These are phyloP conservation scores for Phytophthora cactorum DNA, from an alignment of 352 stramenopile genomes.

Conservation along the genomic window DNA sequence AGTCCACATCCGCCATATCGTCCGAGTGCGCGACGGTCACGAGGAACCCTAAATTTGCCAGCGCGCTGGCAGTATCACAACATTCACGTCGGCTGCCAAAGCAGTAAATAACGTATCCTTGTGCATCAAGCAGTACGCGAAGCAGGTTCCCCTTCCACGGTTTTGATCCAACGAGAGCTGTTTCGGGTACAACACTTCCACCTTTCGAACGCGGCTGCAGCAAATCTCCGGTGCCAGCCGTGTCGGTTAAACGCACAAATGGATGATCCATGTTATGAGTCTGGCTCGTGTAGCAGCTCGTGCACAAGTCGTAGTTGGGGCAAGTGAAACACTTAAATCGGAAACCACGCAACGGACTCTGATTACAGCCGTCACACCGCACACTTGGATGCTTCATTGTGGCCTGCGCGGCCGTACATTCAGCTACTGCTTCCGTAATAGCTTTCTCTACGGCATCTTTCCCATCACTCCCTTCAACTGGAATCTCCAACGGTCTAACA, in stretches of 20 bases:
- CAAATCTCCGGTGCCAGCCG: slow-evolving; percentile 55
- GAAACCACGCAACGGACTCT: slow-evolving; percentile 68
- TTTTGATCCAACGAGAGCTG: slow-evolving; percentile 62
- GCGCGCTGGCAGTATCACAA: slow-evolving; percentile 36
- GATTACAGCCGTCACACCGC: slow-evolving; percentile 81
- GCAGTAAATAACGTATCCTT: slow-evolving; percentile 63
- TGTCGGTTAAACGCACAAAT: slow-evolving; percentile 66
- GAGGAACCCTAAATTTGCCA: slow-evolving; percentile 51
- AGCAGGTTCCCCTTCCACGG: slow-evolving; percentile 70
- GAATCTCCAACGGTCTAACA: slow-evolving; percentile 41
- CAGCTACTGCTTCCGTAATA: slow-evolving; percentile 26
- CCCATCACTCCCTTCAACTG: slow-evolving; percentile 26
- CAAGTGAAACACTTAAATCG: slow-evolving; percentile 84
- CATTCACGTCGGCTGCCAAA: slow-evolving; percentile 44
- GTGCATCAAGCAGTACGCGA: slow-evolving; percentile 45
- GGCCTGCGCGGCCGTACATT: slow-evolving; percentile 31
- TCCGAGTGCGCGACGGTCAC: slow-evolving; percentile 48
- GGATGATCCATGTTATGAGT: slow-evolving; percentile 70
- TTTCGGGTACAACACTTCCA: slow-evolving; percentile 56
- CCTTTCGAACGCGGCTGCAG: slow-evolving; percentile 64
- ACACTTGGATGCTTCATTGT: slow-evolving; percentile 67
- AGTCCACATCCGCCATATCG: slow-evolving; percentile 46
- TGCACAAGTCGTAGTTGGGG: slow-evolving; percentile 80
- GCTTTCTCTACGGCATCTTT: slow-evolving; percentile 36
- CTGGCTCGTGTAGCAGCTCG: slow-evolving; percentile 65